These are phyloP conservation scores for Ramularia endophylla DNA, from an alignment of 2,329 filamentous ascomycete genomes.

Conservation along the genomic window DNA sequence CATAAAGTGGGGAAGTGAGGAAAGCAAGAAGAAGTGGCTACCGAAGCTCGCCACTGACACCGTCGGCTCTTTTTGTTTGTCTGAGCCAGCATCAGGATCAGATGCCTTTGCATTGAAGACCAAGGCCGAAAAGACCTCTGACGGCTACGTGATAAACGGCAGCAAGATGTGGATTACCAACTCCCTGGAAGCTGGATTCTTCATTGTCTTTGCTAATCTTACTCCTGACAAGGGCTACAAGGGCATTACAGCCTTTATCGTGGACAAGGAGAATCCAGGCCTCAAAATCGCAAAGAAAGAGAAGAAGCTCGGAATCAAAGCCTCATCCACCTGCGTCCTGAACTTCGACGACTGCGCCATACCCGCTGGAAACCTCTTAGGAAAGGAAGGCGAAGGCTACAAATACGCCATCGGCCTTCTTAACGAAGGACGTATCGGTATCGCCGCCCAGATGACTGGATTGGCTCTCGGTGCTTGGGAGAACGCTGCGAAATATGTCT, in stretches of 20 bases:
- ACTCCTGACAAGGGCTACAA: constrained; percentile 91
- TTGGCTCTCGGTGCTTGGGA: constrained; percentile 91
- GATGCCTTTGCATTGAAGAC: constrained; percentile 95
- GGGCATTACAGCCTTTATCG: constrained; percentile 91
- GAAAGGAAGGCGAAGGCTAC: constrained; percentile 86
- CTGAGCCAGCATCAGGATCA: constrained; percentile 64
- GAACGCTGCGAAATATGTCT: constrained; percentile 89
- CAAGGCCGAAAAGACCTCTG: constrained; percentile 74
- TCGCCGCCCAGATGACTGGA: constrained; percentile 98
- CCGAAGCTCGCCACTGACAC: constrained; percentile 86
- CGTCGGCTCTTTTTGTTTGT: constrained; percentile 49
- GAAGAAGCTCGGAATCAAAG: constrained; percentile 97
- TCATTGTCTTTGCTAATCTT: constrained; percentile 97
- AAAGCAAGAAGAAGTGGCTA: constrained; percentile 77
- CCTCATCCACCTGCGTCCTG: constrained; percentile 92
- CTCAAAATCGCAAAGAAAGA: constrained; percentile 99
- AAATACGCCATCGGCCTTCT: constrained; percentile 93
- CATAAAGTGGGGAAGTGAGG: constrained; percentile 72
- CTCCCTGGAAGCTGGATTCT: constrained; percentile 85
- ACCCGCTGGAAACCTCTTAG: constrained; percentile 80
- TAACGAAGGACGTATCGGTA: constrained; percentile 95
- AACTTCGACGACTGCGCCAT: constrained; percentile 96
- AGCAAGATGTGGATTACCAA: constrained; percentile 99
- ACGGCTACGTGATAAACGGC: constrained; percentile 81
- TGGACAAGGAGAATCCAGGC: constrained; percentile 82